These are phyloP conservation scores for Phialocephala sp. DNA, from an alignment of 2,329 filamentous ascomycete genomes.

Conservation along the genomic window DNA sequence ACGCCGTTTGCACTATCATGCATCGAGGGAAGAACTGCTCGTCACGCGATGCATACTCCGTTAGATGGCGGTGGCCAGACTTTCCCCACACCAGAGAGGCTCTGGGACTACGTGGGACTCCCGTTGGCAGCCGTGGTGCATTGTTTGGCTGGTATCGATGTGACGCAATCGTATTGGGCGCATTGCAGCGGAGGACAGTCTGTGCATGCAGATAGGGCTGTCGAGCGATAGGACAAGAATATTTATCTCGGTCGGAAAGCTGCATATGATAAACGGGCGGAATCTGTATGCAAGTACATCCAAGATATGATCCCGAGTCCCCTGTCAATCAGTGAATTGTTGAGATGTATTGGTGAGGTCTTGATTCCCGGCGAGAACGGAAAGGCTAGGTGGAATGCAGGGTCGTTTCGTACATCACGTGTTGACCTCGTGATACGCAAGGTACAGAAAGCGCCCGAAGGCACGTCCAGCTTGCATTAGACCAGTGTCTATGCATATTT, in stretches of 20 bases:
- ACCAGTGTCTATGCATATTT: not conserved
- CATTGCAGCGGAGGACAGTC: slow-evolving; percentile 2
- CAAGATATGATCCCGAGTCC: not conserved
- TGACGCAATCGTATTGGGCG: slow-evolving; percentile 11
- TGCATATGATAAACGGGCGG: not conserved
- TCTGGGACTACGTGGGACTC: not conserved
- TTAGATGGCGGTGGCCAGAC: slow-evolving; percentile 4
- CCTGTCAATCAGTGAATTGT: not conserved
- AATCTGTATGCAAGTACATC: slow-evolving; percentile 7
- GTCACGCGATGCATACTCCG: slow-evolving; percentile 1
- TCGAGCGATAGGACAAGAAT: slow-evolving; percentile 6
- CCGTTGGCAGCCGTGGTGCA: not conserved
- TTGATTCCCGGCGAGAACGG: not conserved
- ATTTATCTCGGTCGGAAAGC: not conserved
- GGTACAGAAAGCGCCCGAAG: not conserved
- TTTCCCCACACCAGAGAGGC: not conserved
- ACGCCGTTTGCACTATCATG: not conserved
- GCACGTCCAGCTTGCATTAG: not conserved
- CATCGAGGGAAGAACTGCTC: not conserved
- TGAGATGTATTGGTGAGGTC: not conserved
- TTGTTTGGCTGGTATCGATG: not conserved
- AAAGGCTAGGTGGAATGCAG: not conserved
- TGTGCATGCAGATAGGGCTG: not conserved
- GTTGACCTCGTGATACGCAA: not conserved
- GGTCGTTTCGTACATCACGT: not conserved